Conservation (phyloP, 129 eudicot species). For the Smallanthus sonchifolius region DNA sequence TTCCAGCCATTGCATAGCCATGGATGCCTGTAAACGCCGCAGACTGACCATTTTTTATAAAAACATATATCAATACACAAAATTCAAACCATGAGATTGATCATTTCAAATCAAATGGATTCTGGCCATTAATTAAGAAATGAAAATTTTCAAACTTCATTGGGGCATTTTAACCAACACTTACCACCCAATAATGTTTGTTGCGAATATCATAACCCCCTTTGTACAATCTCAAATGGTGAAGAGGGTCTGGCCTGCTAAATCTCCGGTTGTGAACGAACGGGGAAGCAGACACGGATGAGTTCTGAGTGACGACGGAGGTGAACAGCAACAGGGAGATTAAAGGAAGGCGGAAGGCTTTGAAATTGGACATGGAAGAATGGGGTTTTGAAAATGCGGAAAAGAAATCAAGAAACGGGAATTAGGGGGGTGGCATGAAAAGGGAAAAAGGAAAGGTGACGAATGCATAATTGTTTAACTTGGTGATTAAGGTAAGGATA, state of each 20-base stretch:
- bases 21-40: constrained; percentile 74
- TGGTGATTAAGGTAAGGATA: constrained; percentile 58
- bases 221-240: constrained; percentile 37
- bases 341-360: constrained; percentile 21
- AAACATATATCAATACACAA: constrained; percentile 17
- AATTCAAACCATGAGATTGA: background rate
- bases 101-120: background rate
- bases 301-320: constrained; percentile 28
- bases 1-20: constrained; percentile 61
- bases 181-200: constrained; percentile 81
- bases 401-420: constrained; percentile 9
- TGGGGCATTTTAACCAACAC: constrained; percentile 20
- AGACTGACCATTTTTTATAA: constrained; percentile 46
- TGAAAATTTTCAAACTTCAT: background rate
- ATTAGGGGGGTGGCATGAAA: background rate
- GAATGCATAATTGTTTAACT: constrained; percentile 37
- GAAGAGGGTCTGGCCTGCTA: constrained; percentile 53
- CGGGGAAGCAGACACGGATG: constrained; percentile 33
- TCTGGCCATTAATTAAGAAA: background rate
- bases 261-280: constrained; percentile 1
- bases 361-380: constrained; percentile 36
- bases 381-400: background rate
- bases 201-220: constrained; percentile 55
- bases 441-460: constrained; percentile 16
- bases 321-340: constrained; percentile 32